phyloP scores from a whole-genome alignment of 2,329 filamentous ascomycete genomes.

The Graphilbum fragrans region DNA sequence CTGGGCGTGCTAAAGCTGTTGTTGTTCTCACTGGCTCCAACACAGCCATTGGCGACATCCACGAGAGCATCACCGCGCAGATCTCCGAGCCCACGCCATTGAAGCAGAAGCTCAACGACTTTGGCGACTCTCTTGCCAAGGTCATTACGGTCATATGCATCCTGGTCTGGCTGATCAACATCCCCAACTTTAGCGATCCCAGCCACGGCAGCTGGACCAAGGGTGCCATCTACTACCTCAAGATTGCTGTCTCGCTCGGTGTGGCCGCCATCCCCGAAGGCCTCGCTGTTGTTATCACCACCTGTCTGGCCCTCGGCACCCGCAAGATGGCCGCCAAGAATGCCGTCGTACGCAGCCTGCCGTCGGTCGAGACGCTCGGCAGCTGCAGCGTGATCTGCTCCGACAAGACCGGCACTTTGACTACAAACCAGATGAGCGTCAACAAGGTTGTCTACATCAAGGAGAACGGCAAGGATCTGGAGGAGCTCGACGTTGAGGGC shows the following conservation, averaged over 20 bases:
- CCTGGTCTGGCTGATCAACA: constrained; percentile 96
- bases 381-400: constrained; percentile 99
- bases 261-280: constrained; percentile 97
- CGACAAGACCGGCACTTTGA: constrained; percentile 96
- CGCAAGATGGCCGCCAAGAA: constrained; percentile 99
- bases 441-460: constrained; percentile 81
- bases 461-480: constrained; percentile 58
- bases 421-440: constrained; percentile 99
- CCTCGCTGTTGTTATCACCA: constrained; percentile 97
- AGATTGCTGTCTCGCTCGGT: constrained; percentile 96
- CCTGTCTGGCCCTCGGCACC: constrained; percentile 88
- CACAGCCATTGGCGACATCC: constrained; percentile 96
- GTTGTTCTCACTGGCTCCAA: constrained; percentile 81
- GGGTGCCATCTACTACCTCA: constrained; percentile 97
- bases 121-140: constrained; percentile 91
- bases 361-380: constrained; percentile 92
- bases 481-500: constrained; percentile 82
- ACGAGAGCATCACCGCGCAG: constrained; percentile 95
- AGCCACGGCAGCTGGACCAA: constrained; percentile 90
- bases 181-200: constrained; percentile 91
- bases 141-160: constrained; percentile 97
- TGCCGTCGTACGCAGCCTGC: constrained; percentile 88
- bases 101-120: constrained; percentile 98
- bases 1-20: constrained; percentile 79
- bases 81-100: constrained; percentile 95